Evolutionary conservation across 2,329 filamentous ascomycete species (phyloP).

Genomic region (Ophiostoma ips): DNA sequence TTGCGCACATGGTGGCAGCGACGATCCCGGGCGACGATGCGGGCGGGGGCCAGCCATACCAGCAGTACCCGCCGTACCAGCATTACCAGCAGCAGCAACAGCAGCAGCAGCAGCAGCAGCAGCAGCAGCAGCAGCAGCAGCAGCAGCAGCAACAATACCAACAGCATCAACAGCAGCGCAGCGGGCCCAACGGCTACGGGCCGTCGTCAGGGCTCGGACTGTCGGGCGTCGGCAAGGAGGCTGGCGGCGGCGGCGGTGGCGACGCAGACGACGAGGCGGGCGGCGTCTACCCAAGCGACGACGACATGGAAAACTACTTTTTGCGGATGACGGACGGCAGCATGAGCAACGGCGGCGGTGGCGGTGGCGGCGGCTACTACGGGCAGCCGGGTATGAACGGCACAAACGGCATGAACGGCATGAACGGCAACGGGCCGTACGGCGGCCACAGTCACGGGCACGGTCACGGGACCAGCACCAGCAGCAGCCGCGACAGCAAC

Average conservation of each 20-base stretch:
- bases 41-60: constrained; percentile 7
- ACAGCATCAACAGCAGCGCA: neutral
- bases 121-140: neutral
- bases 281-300: neutral
- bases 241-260: neutral
- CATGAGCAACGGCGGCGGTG: neutral
- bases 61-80: neutral
- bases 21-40: constrained; percentile 13
- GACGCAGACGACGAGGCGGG: neutral
- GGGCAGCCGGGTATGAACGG: too few relatives aligned
- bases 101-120: constrained; percentile 14
- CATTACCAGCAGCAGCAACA: constrained; percentile 1
- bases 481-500: neutral
- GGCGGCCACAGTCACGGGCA: neutral
- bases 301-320: neutral
- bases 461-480: neutral
- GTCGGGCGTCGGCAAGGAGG: neutral
- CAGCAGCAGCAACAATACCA: neutral
- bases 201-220: neutral
- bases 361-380: too few relatives aligned
- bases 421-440: neutral
- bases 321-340: neutral
- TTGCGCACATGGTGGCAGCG: constrained; percentile 21
- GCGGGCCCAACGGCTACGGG: neutral
- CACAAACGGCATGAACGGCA: neutral